A percentile compares a stretch with the other conserved stretches of the same genome.
phyloP scores from a whole-genome alignment of 805 yeast species.

The Cyberlindnera maclurae region DNA sequence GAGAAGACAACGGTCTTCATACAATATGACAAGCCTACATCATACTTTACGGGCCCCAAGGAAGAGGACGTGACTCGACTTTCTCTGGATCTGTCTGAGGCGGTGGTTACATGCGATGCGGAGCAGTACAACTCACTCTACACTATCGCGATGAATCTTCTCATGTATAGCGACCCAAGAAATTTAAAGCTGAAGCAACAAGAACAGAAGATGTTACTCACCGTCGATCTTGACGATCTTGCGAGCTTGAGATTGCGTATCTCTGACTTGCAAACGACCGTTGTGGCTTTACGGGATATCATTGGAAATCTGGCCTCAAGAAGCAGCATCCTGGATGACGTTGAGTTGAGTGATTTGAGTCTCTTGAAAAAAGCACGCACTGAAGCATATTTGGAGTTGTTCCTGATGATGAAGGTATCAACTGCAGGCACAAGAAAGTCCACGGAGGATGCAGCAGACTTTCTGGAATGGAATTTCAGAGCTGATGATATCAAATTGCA shows the following conservation, averaged over 20 bases:
- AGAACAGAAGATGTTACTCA: conserved; percentile 58
- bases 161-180: conserved; percentile 71
- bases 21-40: conserved; percentile 47
- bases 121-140: conserved; percentile 63
- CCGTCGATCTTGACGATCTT: conserved; percentile 63
- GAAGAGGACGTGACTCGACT: conserved; percentile 36
- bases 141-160: conserved; percentile 51
- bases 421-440: conserved; percentile 27
- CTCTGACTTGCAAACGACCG: conserved; percentile 40
- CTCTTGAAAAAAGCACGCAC: conserved; percentile 31
- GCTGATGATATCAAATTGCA: conserved; percentile 71
- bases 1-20: conserved; percentile 57
- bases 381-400: conserved; percentile 35
- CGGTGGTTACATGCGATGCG: conserved; percentile 64
- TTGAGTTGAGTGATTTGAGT: conserved; percentile 37
- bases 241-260: conserved; percentile 41
- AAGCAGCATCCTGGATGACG: conserved; percentile 42
- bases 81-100: conserved; percentile 60
- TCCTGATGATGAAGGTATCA: conserved; percentile 38
- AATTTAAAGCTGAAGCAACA: conserved; percentile 49
- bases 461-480: conserved; percentile 52
- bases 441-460: conserved; percentile 26
- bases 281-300: conserved; percentile 34
- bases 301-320: conserved; percentile 42
- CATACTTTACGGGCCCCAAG: conserved; percentile 30